A percentile compares a stretch with the other conserved stretches of the same genome.
Evolutionary conservation across 2,329 filamentous ascomycete genomes (phyloP).

Genomic region (Colletotrichum sp.): DNA sequence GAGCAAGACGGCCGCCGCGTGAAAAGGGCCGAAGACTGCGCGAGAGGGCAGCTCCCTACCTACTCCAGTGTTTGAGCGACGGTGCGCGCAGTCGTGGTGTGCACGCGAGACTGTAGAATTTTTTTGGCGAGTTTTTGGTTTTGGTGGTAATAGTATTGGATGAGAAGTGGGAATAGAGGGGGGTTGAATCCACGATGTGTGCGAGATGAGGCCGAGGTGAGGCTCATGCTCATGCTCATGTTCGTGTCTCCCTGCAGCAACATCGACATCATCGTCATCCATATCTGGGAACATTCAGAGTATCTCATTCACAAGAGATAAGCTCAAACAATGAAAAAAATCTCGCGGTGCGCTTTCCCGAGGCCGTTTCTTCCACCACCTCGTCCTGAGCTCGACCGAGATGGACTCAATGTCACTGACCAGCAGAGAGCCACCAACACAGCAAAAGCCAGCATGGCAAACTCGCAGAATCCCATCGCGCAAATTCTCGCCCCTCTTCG

Average conservation of each 20-base stretch:
- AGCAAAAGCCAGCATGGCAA: not conserved
- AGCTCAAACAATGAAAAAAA: not conserved
- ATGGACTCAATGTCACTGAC: not conserved
- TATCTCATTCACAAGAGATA: not conserved
- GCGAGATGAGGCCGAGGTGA: not conserved
- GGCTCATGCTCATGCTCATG: not conserved
- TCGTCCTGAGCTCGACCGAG: not conserved
- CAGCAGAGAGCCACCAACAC: not conserved
- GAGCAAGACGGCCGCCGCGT: not conserved
- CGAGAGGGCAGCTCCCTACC: not conserved
- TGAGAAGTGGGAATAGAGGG: constrained; percentile 13
- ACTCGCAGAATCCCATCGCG: not conserved
- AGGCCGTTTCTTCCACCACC: not conserved
- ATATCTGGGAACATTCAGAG: not conserved
- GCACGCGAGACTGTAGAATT: not conserved
- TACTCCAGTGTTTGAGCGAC: not conserved
- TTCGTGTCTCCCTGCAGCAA: not conserved
- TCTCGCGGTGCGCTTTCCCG: not conserved
- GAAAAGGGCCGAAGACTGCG: not conserved
- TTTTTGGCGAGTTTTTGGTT: not conserved
- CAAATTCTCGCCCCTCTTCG: constrained; percentile 8
- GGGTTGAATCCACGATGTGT: not conserved
- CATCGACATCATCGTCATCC: not conserved
- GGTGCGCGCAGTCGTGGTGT: not conserved
- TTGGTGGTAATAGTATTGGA: not conserved